Evolutionary conservation across 108 stramenopile genomes (phyloP).

Genomic region (Nitzschia sp.): DNA sequence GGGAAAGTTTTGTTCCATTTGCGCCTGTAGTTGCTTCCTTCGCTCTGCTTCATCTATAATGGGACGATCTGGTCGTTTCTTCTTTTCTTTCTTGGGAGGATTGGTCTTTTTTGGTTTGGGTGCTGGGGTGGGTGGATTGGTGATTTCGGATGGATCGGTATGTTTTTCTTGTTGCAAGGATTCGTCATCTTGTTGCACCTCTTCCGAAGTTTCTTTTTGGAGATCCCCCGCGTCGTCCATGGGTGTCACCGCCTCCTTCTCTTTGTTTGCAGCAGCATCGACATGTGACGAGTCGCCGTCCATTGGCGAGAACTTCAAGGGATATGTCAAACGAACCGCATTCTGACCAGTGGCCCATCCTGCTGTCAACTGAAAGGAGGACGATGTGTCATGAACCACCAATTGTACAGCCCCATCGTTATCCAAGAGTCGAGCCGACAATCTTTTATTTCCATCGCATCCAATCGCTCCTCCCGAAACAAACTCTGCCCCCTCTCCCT

Average conservation of each 20-base stretch:
- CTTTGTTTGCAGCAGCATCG: neutral
- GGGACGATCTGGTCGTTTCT: neutral
- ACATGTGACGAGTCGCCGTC: neutral
- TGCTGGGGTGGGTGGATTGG: neutral
- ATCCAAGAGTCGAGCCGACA: conserved; percentile 23
- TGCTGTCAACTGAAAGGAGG: conserved; percentile 37
- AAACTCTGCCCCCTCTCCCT: conserved; percentile 35
- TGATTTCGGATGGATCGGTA: neutral
- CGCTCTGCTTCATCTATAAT: conserved; percentile 6
- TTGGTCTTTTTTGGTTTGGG: neutral
- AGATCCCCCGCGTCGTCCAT: neutral
- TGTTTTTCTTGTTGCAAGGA: neutral
- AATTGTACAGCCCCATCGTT: conserved; percentile 37
- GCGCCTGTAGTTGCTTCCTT: conserved; percentile 1
- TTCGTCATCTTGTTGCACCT: conserved; percentile 2
- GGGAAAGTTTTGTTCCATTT: conserved; percentile 23
- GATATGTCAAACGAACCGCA: conserved; percentile 60
- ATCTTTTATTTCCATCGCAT: conserved; percentile 38
- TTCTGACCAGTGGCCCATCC: conserved; percentile 82
- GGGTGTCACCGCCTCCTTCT: neutral
- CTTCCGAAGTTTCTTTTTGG: neutral
- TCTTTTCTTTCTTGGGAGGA: neutral
- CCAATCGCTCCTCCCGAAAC: conserved; percentile 35
- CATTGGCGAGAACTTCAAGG: conserved; percentile 33
- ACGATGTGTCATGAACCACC: conserved; percentile 26